Percentiles rank a stretch among this genome's conserved stretches.
Conservation (phyloP, 371 early-diverging fungal genomes). For the Blakeslea trispora region DNA sequence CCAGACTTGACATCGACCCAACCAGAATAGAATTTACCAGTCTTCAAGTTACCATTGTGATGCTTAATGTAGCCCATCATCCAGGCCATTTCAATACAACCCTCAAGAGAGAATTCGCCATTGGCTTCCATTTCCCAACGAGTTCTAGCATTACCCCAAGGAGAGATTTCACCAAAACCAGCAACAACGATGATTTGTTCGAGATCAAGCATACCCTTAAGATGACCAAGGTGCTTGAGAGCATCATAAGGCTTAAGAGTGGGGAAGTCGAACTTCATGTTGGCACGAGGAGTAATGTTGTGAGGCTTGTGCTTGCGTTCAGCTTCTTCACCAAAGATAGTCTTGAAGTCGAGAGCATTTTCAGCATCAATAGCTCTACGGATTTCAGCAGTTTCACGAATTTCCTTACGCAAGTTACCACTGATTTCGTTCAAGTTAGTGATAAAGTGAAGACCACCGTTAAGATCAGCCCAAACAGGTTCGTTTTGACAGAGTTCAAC, state of each 20-base stretch:
- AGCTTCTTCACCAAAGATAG: slow-evolving; percentile 73
- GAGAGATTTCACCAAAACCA: slow-evolving; percentile 95
- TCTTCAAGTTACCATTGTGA: slow-evolving; percentile 86
- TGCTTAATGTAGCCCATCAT: slow-evolving; percentile 95
- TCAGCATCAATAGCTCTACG: slow-evolving; percentile 86
- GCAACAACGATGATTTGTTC: slow-evolving; percentile 93
- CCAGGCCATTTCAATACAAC: slow-evolving; percentile 97
- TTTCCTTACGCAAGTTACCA: slow-evolving; percentile 72
- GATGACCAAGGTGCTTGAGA: slow-evolving; percentile 70
- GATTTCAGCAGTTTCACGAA: slow-evolving; percentile 84
- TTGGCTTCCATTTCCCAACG: slow-evolving; percentile 97
- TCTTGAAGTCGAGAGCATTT: slow-evolving; percentile 75
- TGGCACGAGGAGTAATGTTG: slow-evolving; percentile 86
- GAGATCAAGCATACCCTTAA: slow-evolving; percentile 89
- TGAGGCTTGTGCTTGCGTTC: slow-evolving; percentile 78
- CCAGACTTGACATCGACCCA: slow-evolving; percentile 92
- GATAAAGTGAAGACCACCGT: slow-evolving; percentile 89
- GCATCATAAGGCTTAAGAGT: slow-evolving; percentile 64
- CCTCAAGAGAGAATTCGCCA: slow-evolving; percentile 94
- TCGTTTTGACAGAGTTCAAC: slow-evolving; percentile 77
- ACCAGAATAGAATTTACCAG: slow-evolving; percentile 81
- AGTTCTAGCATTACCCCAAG: slow-evolving; percentile 92
- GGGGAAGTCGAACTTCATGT: slow-evolving; percentile 94
- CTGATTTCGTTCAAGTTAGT: slow-evolving; percentile 80
- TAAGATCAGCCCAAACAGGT: slow-evolving; percentile 94